Evolutionary conservation across 2,329 filamentous ascomycete genomes (phyloP), one percentile per base, ranked within the genome.

Genomic region (Fusarium humuli): DNA sequence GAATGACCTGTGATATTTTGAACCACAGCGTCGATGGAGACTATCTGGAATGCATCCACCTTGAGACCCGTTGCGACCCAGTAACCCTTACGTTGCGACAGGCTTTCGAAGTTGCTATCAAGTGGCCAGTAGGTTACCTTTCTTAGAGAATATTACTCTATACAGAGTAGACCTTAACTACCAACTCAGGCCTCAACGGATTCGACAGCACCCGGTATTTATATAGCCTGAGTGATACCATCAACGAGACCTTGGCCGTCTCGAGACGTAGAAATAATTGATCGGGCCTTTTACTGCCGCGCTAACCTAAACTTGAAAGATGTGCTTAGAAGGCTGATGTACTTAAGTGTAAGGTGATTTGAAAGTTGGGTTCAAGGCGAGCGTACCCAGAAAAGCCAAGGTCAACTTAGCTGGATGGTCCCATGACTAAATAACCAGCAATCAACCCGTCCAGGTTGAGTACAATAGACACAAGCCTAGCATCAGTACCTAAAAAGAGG

Each of bases 261-360:
- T 11, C 34, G 1, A 12, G 10, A 37, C 34, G 34, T 37, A 3
- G 2, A 37, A 7, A 12, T 4, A 7, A 5, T n/a, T 6, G 10
- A 4, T n/a, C 10, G 10, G 34, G 10, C 5, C 0, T 4, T 18
- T 37, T 4, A 1, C 18, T n/a, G 4, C 18, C 18, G 11, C 0
- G 10, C 0, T 11, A 37, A 7, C 34, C 34, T 9, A n/a, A 1
- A n/a, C 6, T 18, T n/a, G 34, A 0, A 37, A n/a, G 34, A 12
- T 37, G 5, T 37, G 7, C 0, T 7, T 12, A 1, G 6, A 6
- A 12, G 12, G 10, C 7, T n/a, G 2, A 4, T 12, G 6, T 37
- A 0, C 9, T 37, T 1, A n/a, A 12, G 34, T 37, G 0, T n/a
- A 12, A 7, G 11, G 18, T 12, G 10, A 0, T n/a, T n/a, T 7